Base-by-base conservation (phyloP, 495 filamentous ascomycete genomes). In the Penicillium antarcticum region DNA sequence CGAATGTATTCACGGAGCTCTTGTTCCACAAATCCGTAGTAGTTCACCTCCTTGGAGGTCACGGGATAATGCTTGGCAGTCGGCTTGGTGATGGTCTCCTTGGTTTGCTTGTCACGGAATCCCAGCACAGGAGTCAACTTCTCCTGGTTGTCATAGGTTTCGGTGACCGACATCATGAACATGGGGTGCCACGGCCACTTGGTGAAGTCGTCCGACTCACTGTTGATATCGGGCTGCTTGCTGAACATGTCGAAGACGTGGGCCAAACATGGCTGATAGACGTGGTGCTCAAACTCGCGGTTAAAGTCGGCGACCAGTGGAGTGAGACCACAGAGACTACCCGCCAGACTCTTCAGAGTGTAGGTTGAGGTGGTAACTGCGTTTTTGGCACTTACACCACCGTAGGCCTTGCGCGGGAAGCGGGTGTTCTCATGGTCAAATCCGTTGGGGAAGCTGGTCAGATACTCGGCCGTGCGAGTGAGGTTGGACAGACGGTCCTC, bases 241-340 rank as follows among this genome's bases (percentile, higher is more conserved):
- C 63, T 75, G 32, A 78, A 59, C 19, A 65, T 64, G 8, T 71
- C 58, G 24, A 78, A 59, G 18, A 77, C 54, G 26, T 78, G 74
- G 1, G 74, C 60, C 32, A 78, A 56, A 45, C 76, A 80, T 0
- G 76, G 76, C 47, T 80, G 73, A 42, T 80, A 80, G 33, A 78
- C 72, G 47, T 76, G 73, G 24, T 73, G 54, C 19, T 72, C 56
- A 48, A 69, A 72, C 55, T 80, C 76, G 24, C 65, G 68, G 51
- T 76, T 73, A 55, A 80, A 78, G 41, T 80, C 76, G 6, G 72
- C 74, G 13, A 75, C 69, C 6, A 80, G 61, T 1, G 75, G 76
- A 1, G 65, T 63, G 38, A 77, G 66, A 7, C 75, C 75, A 35
- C 76, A 80, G 23, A 77, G 58, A n/a, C 68, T 74, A 4, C 73